Base-by-base conservation (phyloP, 2,329 filamentous ascomycete genomes). In the Fusarium sp. region DNA sequence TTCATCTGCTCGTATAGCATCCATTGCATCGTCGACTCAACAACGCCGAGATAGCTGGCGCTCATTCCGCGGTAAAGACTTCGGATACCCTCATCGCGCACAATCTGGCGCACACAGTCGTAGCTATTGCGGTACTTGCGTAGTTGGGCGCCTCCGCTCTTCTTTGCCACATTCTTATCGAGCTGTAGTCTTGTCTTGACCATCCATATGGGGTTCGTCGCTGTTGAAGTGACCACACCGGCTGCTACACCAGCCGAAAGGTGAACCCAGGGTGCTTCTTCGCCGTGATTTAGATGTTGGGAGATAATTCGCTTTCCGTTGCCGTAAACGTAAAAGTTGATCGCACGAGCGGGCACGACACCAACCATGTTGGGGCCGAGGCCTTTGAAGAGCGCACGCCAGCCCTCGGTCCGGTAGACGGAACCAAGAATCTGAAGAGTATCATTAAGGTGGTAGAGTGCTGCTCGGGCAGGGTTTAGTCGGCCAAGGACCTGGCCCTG, bases 121-220 rank as follows among this genome's bases (percentile, higher is more conserved):
- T 91, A 88, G 68, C 93, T 95, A 80, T 97, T 97, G 78, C 90
- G 90, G 82, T 98, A 98, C 76, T 90, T 90, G 55, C 95, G 86
- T 54, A 85, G 84, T 57, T 83, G 82, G 28, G 82, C 78, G 40
- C 84, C 86, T 28, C 83, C 88, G 63, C 87, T 84, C 68, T 87
- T 83, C 73, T 89, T 88, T 15, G 91, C 92, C 55, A 90, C 88
- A 77, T 93, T 93, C 84, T 95, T 97, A 83, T 98, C 95, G 36
- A 98, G 88, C 82, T 98, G 95, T 73, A 98, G 80, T 34, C 95
- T 87, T 41, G 95, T 98, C 86, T 98, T 98, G 77, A 98, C 90
- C 68, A 98, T 88, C 95, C 95, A 98, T 76, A 98, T 97, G 2
- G 95, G 95, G 80, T 98, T 98, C 39, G 95, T 98, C 23, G 92